Base-by-base conservation (phyloP, 2,329 filamentous ascomycete species). In the Alternaria sp. region DNA sequence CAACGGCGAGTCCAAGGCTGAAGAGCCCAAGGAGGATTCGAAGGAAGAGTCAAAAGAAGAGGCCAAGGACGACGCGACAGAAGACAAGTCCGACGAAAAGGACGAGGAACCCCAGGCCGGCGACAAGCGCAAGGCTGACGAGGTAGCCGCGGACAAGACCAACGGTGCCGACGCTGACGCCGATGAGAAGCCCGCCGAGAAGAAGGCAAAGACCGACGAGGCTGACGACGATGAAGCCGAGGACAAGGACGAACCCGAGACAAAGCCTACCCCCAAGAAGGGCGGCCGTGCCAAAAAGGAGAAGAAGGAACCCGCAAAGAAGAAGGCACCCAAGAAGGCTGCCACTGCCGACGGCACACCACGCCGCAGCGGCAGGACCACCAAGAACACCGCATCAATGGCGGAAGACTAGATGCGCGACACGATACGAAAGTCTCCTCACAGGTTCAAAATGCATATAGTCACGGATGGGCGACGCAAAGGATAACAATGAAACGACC, bases 331-430 rank as follows among this genome's bases (percentile, higher is more conserved):
- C 28, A 85, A 85, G 81, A 81, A 81, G 70, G 82, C 84, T 33
- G 83, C 84, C 11, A 85, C 84, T 28, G 83, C 80, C 55, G 78
- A 81, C 58, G 83, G 84, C 46, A 78, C 84, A 76, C 83, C 83
- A 26, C 75, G 84, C 60, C 82, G 84, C 58, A 84, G 82, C 51
- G 79, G 77, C 25, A 77, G 84, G 61, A 82, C 49, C n/a, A 55
- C 41, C 12, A 55, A 55, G 21, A n/a, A 33, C 14, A 25, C 49
- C 12, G 49, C 37, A 37, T 37, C 33, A 25, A 53, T 53, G 49
- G 49, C 49, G n/a, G 49, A 53, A 33, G 28, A 53, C 20, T 53
- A 53, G 25, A 41, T 18, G 15, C 33, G 15, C 33, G 2, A 41
- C 8, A 41, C 15, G 33, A 0, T n/a, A 37, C 33, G 33, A 41